Conservation (phyloP, 2,329 filamentous ascomycete species). For the Stagonosporopsis chrysanthemi region DNA sequence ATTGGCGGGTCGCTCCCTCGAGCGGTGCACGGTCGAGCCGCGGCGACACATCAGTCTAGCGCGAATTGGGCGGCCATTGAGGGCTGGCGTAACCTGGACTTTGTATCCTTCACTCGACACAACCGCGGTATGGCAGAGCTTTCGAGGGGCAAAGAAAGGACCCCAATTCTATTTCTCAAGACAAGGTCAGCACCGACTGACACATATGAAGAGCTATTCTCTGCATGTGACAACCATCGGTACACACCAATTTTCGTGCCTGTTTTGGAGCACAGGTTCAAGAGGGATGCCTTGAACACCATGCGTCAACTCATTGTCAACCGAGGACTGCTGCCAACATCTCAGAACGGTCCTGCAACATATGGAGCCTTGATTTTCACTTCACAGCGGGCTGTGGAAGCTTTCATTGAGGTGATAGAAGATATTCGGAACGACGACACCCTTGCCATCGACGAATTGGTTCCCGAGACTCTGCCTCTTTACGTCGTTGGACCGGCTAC, state of each 20-base stretch:
- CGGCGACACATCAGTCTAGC: conserved; percentile 14
- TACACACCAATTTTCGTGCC: conserved; percentile 77
- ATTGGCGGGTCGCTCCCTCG: conserved; percentile 30
- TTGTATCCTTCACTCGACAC: conserved; percentile 12
- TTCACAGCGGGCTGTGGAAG: conserved; percentile 83
- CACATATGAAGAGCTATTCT: conserved; percentile 74
- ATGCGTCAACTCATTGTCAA: conserved; percentile 61
- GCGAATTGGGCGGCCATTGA: conserved; percentile 3
- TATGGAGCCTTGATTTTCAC: conserved; percentile 87
- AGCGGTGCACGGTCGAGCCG: conserved; percentile 18
- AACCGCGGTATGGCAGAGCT: conserved; percentile 35
- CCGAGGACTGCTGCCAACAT: conserved; percentile 48
- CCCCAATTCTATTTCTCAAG: conserved; percentile 76
- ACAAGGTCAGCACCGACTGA: conserved; percentile 76
- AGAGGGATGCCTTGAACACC: conserved; percentile 63
- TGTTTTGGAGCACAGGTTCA: conserved; percentile 75
- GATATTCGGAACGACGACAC: conserved; percentile 55
- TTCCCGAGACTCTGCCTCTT: conserved; percentile 63
- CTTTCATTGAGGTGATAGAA: conserved; percentile 70
- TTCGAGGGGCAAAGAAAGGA: conserved; percentile 25
- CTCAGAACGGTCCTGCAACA: conserved; percentile 33
- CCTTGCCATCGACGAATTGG: conserved; percentile 42
- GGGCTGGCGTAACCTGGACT: conserved; percentile 11
- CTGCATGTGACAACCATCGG: conserved; percentile 50
- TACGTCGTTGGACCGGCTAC: conserved; percentile 86